Evolutionary conservation across 495 filamentous ascomycete genomes (phyloP).

Genomic region (Aspergillus diversus): DNA sequence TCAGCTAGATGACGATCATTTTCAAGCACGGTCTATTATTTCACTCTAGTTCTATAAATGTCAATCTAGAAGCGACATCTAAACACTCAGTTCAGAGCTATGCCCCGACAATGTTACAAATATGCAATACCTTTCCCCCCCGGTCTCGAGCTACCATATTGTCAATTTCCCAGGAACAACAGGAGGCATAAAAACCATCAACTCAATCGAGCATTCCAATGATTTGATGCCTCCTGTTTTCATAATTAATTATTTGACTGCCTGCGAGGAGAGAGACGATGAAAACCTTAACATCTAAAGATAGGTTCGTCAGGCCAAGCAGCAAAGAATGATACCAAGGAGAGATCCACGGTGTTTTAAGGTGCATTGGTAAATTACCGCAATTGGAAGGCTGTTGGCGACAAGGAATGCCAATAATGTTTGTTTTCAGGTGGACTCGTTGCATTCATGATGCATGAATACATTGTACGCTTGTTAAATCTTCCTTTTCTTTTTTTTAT

Average conservation of each 20-base stretch:
- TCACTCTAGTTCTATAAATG: no score
- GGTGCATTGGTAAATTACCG: neutral
- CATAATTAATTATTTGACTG: slow-evolving; percentile 2
- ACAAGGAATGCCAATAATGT: slow-evolving; percentile 15
- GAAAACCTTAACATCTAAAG: neutral
- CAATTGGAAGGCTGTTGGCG: slow-evolving; percentile 9
- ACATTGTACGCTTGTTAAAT: neutral
- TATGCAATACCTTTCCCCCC: no score
- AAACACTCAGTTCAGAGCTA: no score
- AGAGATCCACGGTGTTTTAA: neutral
- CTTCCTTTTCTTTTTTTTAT: no score
- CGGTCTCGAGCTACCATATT: no score
- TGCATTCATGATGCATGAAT: neutral
- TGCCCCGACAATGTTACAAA: no score
- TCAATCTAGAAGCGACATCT: no score
- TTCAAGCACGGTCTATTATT: no score
- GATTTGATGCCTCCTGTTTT: neutral
- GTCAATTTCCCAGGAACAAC: no score
- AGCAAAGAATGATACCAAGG: neutral
- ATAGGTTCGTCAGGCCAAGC: neutral
- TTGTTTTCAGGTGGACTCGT: slow-evolving; percentile 7
- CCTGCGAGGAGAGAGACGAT: neutral
- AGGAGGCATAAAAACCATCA: neutral
- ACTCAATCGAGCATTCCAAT: neutral
- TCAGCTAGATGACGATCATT: no score